A percentile compares a stretch with the other conserved stretches of the same genome.
These are phyloP conservation scores for Cicer bijugum DNA, from an alignment of 306 rosid genomes.

Conservation along the genomic window DNA sequence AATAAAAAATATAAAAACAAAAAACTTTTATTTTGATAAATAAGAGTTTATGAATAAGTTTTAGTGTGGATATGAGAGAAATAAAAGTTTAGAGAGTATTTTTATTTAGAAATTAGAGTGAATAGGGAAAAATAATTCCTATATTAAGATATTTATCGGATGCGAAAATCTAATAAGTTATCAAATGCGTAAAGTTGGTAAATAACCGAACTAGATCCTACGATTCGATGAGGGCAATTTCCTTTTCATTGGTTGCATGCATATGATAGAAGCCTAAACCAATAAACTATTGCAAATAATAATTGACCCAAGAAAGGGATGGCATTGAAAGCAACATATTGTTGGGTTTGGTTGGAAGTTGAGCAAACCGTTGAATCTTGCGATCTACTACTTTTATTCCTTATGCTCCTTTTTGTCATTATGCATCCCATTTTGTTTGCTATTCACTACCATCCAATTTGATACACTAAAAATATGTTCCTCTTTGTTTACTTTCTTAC, in stretches of 20 bases:
- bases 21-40: no score
- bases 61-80: no score
- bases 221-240: no score
- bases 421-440: not conserved
- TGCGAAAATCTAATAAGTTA: no score
- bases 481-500: slow-evolving; percentile 32
- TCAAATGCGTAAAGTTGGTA: no score
- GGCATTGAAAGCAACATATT: slow-evolving; percentile 34
- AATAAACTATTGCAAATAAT: not conserved
- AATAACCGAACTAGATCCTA: no score
- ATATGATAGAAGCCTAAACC: not conserved
- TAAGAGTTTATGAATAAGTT: no score
- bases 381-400: slow-evolving; percentile 28
- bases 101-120: no score
- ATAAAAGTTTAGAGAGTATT: no score
- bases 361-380: slow-evolving; percentile 42
- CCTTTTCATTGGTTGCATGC: not conserved
- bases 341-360: slow-evolving; percentile 41
- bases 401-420: slow-evolving; percentile 13
- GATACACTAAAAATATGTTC: not conserved
- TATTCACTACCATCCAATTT: slow-evolving; percentile 31
- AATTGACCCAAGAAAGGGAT: slow-evolving; percentile 35
- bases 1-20: no score
- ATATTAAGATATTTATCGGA: no score
- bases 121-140: no score